Evolutionary conservation across 352 stramenopile genomes (phyloP), one percentile per base, ranked within the genome.

Genomic region (Phytopythium delawarense): DNA sequence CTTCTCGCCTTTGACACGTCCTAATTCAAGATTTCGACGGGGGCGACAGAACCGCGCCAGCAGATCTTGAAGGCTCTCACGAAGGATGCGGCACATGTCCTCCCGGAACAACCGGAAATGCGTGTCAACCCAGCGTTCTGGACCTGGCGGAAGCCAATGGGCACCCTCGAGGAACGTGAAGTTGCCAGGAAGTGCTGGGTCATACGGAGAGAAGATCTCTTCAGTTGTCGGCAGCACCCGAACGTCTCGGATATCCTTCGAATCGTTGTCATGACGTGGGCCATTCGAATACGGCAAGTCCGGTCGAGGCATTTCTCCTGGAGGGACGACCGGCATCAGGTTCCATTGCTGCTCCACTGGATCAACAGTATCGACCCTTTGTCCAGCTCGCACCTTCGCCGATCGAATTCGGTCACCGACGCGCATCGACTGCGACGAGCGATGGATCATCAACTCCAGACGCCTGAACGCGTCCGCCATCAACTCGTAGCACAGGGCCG

Each of bases 81-180:
- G 71, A 56, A 78, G 67, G 1, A 62, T 75, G 6, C 62, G 44
- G 42, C 65, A 77, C 45, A 79, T 67, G 40, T 81, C 74, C 65
- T 81, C 74, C 37, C 71, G 65, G 59, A 75, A 78, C 16, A 81
- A 57, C 23, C 74, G 71, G 62, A 81, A 81, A 49, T 81, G 74
- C 5, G 71, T 78, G 46, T 81, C 74, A 8, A 81, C 59, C 71
- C 69, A 79, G 12, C 71, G 70, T 20, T 77, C 71, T 21, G 71
- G 71, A 56, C 71, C 69, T 20, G 71, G 65, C 1, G 68, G 69
- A 59, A 81, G 55, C 71, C 71, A 78, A 58, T 81, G 71, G 13
- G 68, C 74, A 58, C 74, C 75, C 12, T 60, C 59, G 37, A 76
- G 71, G 50, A 78, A 78, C 32, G 63, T 61, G 49, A 70, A 78